These are phyloP conservation scores for Taiozyma sp. DNA, from an alignment of 1,139 yeast species.

Conservation along the genomic window DNA sequence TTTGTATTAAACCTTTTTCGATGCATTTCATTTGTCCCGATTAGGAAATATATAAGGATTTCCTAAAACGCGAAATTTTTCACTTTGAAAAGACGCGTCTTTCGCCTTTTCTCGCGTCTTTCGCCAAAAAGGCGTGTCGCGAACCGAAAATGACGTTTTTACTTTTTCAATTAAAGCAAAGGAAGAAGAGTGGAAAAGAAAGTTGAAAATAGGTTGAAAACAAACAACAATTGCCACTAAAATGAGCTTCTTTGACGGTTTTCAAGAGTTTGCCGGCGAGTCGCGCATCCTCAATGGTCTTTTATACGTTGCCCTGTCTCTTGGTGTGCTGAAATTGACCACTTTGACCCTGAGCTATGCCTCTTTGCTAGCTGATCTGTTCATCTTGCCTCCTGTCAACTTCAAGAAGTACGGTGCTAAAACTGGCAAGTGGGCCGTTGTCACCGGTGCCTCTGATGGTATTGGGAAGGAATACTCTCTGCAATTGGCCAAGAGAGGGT, in stretches of 20 bases:
- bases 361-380: conserved; percentile 49
- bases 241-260: conserved; percentile 26
- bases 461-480: conserved; percentile 88
- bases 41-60: background rate
- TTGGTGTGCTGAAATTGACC: conserved; percentile 49
- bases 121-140: background rate
- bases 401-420: conserved; percentile 69
- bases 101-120: background rate
- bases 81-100: background rate
- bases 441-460: conserved; percentile 98
- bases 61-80: background rate
- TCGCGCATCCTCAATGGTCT: conserved; percentile 20
- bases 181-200: background rate
- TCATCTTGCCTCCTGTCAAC: conserved; percentile 59
- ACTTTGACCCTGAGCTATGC: conserved; percentile 36
- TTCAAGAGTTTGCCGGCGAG: conserved; percentile 20
- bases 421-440: conserved; percentile 68
- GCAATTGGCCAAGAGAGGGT: conserved; percentile 83
- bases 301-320: conserved; percentile 34
- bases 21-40: background rate
- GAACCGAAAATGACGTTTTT: background rate
- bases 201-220: background rate
- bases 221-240: background rate
- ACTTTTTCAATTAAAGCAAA: background rate
- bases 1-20: background rate